Conservation (phyloP, 495 filamentous ascomycete species). For the Chaetomium fimeti region DNA sequence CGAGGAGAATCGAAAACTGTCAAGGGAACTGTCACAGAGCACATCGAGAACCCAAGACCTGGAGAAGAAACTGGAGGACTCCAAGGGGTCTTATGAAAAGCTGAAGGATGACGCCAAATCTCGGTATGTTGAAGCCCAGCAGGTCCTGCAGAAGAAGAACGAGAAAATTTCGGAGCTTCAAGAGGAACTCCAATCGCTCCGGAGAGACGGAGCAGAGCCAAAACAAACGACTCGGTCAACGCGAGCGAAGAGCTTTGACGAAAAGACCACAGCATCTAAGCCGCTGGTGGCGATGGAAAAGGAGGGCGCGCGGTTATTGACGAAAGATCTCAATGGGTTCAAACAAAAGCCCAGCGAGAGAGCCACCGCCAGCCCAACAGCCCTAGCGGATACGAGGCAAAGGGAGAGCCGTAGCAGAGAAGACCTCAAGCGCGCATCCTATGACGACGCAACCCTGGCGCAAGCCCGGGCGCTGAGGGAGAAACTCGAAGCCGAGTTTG, state of each 20-base stretch:
- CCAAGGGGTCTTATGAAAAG: conserved; percentile 50
- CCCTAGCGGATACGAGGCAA: conserved; percentile 4
- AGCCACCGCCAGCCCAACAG: conserved; percentile 14
- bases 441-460: conserved; percentile 28
- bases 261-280: conserved; percentile 24
- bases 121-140: conserved; percentile 52
- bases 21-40: conserved; percentile 41
- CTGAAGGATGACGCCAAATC: conserved; percentile 61
- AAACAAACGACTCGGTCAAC: conserved; percentile 18
- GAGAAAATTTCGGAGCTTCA: conserved; percentile 55
- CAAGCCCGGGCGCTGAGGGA: conserved; percentile 33
- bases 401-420: conserved; percentile 19
- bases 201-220: conserved; percentile 25
- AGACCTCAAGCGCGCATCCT: conserved; percentile 15
- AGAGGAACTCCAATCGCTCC: conserved; percentile 33
- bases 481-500: conserved; percentile 35
- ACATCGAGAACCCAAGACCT: conserved; percentile 42
- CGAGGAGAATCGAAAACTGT: conserved; percentile 49
- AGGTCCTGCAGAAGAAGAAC: conserved; percentile 63
- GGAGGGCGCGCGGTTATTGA: conserved; percentile 21
- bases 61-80: conserved; percentile 43
- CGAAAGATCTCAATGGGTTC: conserved; percentile 27
- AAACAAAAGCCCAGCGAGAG: conserved; percentile 21
- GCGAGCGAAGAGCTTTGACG: conserved; percentile 30
- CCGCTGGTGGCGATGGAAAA: conserved; percentile 29